Base-by-base conservation (phyloP, 441 rosid species). In the Macaranga tanarius region DNA sequence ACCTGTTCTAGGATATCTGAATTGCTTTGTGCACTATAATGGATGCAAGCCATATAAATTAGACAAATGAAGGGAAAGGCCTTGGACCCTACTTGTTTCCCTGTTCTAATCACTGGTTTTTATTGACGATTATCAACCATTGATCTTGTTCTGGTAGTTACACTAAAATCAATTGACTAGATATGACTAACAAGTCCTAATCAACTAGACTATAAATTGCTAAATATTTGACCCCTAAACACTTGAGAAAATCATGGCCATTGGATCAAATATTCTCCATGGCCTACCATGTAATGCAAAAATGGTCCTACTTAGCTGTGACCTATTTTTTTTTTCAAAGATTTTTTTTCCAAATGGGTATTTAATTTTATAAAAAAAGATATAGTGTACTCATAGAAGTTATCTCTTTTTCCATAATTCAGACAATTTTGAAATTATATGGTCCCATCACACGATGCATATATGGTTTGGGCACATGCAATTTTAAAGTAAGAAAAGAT, bases 241-340 rank as follows among this genome's bases (percentile, higher is more conserved):
- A 6, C 22, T 57, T 13, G 5, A 9, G 40, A 42, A 57, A 71
- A 72, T 72, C 51, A 64, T 28, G 3, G 54, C 58, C 73, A 59
- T 74, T 62, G 0, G 73, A 76, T 79, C 62, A 62, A 57, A 64
- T 69, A 79, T 79, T 76, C 70, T 52, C 1, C 17, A 1, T 57
- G 71, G 64, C 65, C 77, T 54, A 51, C 56, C 48, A 9, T 31
- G 25, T 12, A n/a, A 3, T 10, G 23, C 12, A 42, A 17, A 17
- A 50, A 48, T 2, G 70, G 76, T 17, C 68, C 81, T 64, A 52
- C 48, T 44, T 13, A 34, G 22, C 47, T 44, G 63, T 57, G 15
- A 26, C 64, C 44, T 20, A 6, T 2, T 25, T 25, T 44, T 56
- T 62, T 10, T 26, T 10, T 17, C 19, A 54, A 13, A 47, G 47